A percentile compares a stretch with the other conserved stretches of the same genome.
Conservation (phyloP, 345 rosid species). For the Euclidium syriacum region DNA sequence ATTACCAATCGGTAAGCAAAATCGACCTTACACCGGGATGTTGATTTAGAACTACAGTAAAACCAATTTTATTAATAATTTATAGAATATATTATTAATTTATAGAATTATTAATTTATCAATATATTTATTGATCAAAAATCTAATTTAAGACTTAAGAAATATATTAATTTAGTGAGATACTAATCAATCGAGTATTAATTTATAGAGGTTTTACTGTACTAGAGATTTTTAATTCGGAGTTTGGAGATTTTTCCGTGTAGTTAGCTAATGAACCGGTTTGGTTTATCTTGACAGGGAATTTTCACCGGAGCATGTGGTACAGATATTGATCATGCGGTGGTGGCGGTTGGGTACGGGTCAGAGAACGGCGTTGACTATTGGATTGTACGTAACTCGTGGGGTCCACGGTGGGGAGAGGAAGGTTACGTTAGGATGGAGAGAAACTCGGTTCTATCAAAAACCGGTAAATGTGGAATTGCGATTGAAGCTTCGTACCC, state of each 20-base stretch:
- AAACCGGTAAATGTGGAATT: constrained; percentile 75
- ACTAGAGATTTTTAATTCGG: too few relatives aligned
- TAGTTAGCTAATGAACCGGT: not conserved
- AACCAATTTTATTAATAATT: too few relatives aligned
- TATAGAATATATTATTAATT: too few relatives aligned
- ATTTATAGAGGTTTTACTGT: too few relatives aligned
- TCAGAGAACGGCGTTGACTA: constrained; percentile 66
- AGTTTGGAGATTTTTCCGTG: not conserved
- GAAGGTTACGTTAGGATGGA: constrained; percentile 68
- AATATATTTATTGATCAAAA: too few relatives aligned
- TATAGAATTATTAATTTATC: too few relatives aligned
- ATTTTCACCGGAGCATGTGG: constrained; percentile 78
- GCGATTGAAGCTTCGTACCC: constrained; percentile 77
- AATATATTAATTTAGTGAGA: too few relatives aligned
- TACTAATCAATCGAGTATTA: too few relatives aligned
- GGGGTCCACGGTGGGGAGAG: constrained; percentile 90
- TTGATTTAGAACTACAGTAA: too few relatives aligned
- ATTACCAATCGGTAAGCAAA: constrained; percentile 63
- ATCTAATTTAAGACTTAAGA: too few relatives aligned
- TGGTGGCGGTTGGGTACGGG: constrained; percentile 78
- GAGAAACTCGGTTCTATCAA: constrained; percentile 33
- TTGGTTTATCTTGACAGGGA: constrained; percentile 42
- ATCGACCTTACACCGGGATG: not conserved
- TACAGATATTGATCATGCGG: constrained; percentile 65
- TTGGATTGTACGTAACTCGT: constrained; percentile 87